These are phyloP conservation scores for Phtheirospermum japonicum DNA, from an alignment of 257 asterid genomes.

Conservation along the genomic window DNA sequence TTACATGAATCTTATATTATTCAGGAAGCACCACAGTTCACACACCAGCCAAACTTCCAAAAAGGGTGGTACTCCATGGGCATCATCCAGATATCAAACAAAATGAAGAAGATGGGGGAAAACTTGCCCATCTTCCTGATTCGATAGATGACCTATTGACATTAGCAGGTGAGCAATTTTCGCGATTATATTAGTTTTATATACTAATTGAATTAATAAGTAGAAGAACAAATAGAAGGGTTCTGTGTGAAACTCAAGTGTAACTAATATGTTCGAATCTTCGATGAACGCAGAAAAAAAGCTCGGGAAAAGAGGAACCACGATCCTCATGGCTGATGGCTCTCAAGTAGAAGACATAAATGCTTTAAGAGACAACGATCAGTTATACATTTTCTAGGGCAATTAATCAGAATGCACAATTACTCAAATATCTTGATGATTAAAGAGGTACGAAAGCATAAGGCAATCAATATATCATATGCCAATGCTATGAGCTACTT, in stretches of 20 bases:
- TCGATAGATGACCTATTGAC: conserved; percentile 63
- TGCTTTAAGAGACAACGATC: conserved; percentile 76
- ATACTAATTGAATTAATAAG: no score
- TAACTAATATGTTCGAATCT: conserved; percentile 16
- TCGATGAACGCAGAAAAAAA: conserved; percentile 54
- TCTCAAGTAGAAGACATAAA: conserved; percentile 64
- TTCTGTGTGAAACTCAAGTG: conserved; percentile 8
- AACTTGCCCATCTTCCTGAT: conserved; percentile 77
- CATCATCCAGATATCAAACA: conserved; percentile 68
- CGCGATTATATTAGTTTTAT: neutral
- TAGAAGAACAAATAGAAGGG: no score
- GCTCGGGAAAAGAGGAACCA: conserved; percentile 64
- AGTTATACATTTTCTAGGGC: conserved; percentile 61
- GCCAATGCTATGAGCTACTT: conserved; percentile 19
- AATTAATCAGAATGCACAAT: conserved; percentile 19
- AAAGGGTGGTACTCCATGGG: conserved; percentile 80
- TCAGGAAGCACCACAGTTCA: conserved; percentile 42
- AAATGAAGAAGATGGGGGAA: conserved; percentile 57
- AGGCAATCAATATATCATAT: conserved; percentile 8
- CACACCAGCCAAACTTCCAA: conserved; percentile 36
- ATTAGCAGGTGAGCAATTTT: conserved; percentile 64
- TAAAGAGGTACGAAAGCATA: conserved; percentile 7
- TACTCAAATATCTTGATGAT: conserved; percentile 7
- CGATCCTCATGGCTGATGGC: conserved; percentile 64
- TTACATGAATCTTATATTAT: conserved; percentile 16